A percentile compares a stretch with the other conserved stretches of the same genome.
Evolutionary conservation across 169 alveolate genomes (phyloP).

Genomic region (Plasmodium chabaudi): DNA sequence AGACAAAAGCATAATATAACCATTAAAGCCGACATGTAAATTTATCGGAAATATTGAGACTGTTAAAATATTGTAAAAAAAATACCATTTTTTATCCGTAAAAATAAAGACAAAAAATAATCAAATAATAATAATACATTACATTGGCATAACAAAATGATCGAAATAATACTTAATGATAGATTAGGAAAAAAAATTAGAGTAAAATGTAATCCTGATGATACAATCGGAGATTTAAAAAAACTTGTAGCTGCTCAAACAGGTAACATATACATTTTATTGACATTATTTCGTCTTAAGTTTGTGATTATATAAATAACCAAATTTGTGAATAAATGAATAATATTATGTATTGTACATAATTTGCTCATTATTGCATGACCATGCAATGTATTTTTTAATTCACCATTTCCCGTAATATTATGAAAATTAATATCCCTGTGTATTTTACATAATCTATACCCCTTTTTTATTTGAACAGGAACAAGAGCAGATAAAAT

Average conservation of each 20-base stretch:
- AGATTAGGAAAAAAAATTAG: constrained; percentile 98
- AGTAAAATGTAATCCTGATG: constrained; percentile 97
- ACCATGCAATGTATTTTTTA: too few species aligned
- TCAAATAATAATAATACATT: not conserved
- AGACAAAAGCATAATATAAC: too few species aligned
- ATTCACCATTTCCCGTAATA: too few species aligned
- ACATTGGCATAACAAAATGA: constrained; percentile 58
- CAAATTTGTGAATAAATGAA: too few species aligned
- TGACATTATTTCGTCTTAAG: not conserved
- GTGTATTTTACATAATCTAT: too few species aligned
- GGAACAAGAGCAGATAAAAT: constrained; percentile 98
- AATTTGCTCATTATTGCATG: too few species aligned
- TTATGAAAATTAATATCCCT: too few species aligned
- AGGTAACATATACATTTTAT: constrained; percentile 81
- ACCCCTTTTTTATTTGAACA: constrained; percentile 17
- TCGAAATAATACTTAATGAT: constrained; percentile 97
- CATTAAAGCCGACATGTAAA: too few species aligned
- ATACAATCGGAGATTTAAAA: constrained; percentile 97
- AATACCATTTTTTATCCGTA: not conserved
- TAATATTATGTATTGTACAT: too few species aligned
- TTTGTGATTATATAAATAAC: not conserved
- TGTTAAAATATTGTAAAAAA: too few species aligned
- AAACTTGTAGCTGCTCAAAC: constrained; percentile 98
- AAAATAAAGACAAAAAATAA: not conserved
- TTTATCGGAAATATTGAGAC: too few species aligned